Base-by-base conservation (phyloP, 2,329 filamentous ascomycete genomes). In the Arthrobotrys megalospora region DNA sequence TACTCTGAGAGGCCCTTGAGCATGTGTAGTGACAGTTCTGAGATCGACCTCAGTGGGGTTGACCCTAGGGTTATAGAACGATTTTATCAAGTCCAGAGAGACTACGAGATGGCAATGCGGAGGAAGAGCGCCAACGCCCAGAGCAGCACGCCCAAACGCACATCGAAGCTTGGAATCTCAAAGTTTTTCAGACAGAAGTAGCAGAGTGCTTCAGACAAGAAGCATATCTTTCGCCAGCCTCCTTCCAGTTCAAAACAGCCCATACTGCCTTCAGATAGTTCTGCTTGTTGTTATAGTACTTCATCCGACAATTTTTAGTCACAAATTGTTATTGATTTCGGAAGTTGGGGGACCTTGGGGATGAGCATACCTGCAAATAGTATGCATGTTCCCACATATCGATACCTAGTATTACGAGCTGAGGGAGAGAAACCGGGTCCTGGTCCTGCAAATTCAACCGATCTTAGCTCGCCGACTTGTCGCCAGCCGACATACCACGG, bases 321-420 rank as follows among this genome's bases (percentile, higher is more conserved):
- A 5, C 16, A 24, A 24, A 14, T 21, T 2, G 28, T 38, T 65
- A n/a, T 10, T 8, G 1, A 43, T 28, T 43, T 41, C 6, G 14
- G 62, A 38, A 52, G 14, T 2, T n/a, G n/a, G n/a, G n/a, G n/a
- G n/a, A n/a, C n/a, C 10, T 8, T 6, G 48, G 43, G 16, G 62
- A 32, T 19, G 58, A 11, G 16, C 58, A 50, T 76, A 76, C 72
- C 66, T 76, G 93, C 21, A 96, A 85, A 83, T 97, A 97, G 83
- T 96, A 97, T 0, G 93, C 93, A 85, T 97, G 93, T 86, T 97
- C 93, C 93, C 93, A 78, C 89, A 96, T 94, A 83, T 97, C 93
- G 1, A 97, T 87, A 0, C 93, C 93, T 38, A 94, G 87, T 16
- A 97, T 85, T 7, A 91, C 91, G n/a, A 89, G 87, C 80, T 91